Percentiles rank a stretch among this genome's conserved stretches.
These are phyloP conservation scores for Annulohypoxylon moriforme DNA, from an alignment of 495 filamentous ascomycete genomes.

Conservation along the genomic window DNA sequence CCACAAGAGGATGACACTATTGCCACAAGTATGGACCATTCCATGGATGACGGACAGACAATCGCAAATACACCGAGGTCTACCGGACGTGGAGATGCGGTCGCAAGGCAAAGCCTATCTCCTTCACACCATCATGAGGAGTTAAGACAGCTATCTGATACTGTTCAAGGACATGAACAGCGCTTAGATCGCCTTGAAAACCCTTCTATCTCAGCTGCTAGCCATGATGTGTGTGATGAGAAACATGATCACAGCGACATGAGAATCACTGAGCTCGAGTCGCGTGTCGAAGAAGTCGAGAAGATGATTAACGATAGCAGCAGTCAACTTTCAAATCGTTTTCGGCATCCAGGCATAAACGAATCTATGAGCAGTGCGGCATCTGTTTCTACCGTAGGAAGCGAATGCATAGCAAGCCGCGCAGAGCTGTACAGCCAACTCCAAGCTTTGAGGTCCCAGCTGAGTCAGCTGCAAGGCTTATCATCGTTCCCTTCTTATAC, in stretches of 20 bases:
- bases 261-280: constrained; percentile 70
- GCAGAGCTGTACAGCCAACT: constrained; percentile 63
- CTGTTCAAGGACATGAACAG: constrained; percentile 61
- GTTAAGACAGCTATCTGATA: constrained; percentile 52
- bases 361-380: constrained; percentile 56
- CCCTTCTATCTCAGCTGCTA: constrained; percentile 65
- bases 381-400: constrained; percentile 60
- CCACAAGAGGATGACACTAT: constrained; percentile 39
- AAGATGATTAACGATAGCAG: constrained; percentile 61
- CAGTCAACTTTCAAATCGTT: constrained; percentile 54
- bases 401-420: constrained; percentile 45
- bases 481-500: constrained; percentile 64
- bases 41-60: constrained; percentile 41
- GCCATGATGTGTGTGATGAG: constrained; percentile 69
- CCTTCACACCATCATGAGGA: constrained; percentile 39
- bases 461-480: constrained; percentile 65
- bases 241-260: constrained; percentile 68
- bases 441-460: constrained; percentile 65
- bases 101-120: constrained; percentile 39
- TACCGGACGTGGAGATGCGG: constrained; percentile 39
- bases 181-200: constrained; percentile 71
- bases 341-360: constrained; percentile 45
- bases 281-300: constrained; percentile 69
- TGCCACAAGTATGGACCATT: constrained; percentile 28
- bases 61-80: constrained; percentile 47